phyloP scores from a whole-genome alignment of 768 basidiomycete species.

The Trametes maxima region DNA sequence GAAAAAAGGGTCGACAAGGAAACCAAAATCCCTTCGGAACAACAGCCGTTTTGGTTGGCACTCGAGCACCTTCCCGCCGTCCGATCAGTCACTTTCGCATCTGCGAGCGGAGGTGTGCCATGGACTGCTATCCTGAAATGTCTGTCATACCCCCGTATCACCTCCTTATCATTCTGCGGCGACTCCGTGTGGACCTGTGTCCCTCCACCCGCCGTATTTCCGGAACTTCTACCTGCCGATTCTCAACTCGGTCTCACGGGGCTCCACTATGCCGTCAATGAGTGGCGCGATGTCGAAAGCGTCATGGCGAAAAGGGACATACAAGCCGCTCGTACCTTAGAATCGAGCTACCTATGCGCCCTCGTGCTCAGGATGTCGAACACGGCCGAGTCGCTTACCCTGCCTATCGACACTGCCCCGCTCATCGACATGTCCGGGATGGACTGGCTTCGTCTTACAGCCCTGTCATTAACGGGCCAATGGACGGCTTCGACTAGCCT shows the following conservation, averaged over 20 bases:
- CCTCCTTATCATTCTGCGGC: background rate
- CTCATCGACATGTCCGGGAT: background rate
- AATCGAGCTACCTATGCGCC: background rate
- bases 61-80: background rate
- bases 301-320: background rate
- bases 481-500: background rate
- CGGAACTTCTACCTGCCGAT: background rate
- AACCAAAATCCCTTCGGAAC: background rate
- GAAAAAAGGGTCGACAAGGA: background rate
- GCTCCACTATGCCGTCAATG: background rate
- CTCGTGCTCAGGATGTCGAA: background rate
- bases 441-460: background rate
- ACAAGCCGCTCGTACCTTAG: background rate
- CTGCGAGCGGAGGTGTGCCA: background rate
- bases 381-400: background rate
- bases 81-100: background rate
- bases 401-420: conserved; percentile 1
- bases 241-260: background rate
- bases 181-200: background rate
- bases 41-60: background rate
- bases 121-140: background rate
- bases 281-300: background rate
- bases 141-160: background rate
- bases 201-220: background rate
- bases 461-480: background rate